Evolutionary conservation across 2,329 filamentous ascomycete genomes (phyloP).

Genomic region (Venturiaceae sp.): DNA sequence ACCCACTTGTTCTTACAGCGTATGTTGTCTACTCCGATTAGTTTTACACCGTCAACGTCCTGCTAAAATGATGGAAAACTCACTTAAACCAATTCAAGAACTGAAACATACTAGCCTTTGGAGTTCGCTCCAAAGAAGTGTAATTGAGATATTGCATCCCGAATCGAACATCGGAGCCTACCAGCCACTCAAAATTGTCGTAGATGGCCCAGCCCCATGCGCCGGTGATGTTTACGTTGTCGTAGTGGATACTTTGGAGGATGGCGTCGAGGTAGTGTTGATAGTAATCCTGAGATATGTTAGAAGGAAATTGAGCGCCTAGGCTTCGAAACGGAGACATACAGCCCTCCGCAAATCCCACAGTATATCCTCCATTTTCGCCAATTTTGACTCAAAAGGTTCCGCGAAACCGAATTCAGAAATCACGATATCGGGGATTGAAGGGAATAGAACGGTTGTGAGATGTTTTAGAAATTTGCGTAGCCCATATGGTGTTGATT

Average conservation of each 20-base stretch:
- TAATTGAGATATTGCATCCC: constrained; percentile 35
- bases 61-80: too few species aligned
- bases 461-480: constrained; percentile 32
- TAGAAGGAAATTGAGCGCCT: background rate
- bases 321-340: background rate
- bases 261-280: constrained; percentile 33
- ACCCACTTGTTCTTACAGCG: too few species aligned
- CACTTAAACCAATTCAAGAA: constrained; percentile 30
- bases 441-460: constrained; percentile 32
- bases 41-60: too few species aligned
- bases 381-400: constrained; percentile 27
- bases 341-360: constrained; percentile 29
- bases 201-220: constrained; percentile 30
- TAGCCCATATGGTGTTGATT: constrained; percentile 28
- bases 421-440: constrained; percentile 29
- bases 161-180: constrained; percentile 26
- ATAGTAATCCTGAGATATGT: constrained; percentile 23
- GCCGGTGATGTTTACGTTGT: constrained; percentile 31
- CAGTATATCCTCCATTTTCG: constrained; percentile 19
- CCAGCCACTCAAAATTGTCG: constrained; percentile 32
- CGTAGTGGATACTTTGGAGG: constrained; percentile 24
- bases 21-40: too few species aligned
- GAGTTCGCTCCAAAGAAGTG: constrained; percentile 27
- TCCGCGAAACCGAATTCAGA: constrained; percentile 33
- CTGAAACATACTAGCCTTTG: constrained; percentile 33